Evolutionary conservation across 805 yeast genomes (phyloP).

Genomic region (Zygotorulaspora chibaensis): DNA sequence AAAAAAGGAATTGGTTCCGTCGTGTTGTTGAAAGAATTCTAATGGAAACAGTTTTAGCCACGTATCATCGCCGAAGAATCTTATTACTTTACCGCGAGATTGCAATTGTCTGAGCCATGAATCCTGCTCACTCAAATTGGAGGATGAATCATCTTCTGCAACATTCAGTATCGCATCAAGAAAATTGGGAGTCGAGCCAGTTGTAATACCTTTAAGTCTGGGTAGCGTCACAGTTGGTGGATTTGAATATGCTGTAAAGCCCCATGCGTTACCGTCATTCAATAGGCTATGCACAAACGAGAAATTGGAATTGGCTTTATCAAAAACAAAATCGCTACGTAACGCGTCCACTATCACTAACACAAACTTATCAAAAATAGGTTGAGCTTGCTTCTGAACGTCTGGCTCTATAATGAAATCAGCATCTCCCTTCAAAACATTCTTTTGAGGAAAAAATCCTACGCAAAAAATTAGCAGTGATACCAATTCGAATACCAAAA

Average conservation of each 20-base stretch:
- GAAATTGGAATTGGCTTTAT: conserved; percentile 60
- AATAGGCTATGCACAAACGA: conserved; percentile 59
- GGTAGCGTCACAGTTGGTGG: conserved; percentile 98
- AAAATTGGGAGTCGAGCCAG: conserved; percentile 92
- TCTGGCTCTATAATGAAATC: conserved; percentile 34
- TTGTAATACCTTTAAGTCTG: conserved; percentile 84
- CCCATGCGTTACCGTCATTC: conserved; percentile 65
- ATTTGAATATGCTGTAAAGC: conserved; percentile 85
- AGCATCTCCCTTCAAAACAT: conserved; percentile 60
- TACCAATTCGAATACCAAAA: conserved; percentile 38
- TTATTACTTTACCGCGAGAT: conserved; percentile 40
- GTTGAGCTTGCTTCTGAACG: conserved; percentile 29
- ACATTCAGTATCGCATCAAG: conserved; percentile 91
- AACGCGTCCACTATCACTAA: conserved; percentile 91
- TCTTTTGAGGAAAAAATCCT: conserved; percentile 93
- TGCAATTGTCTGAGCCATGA: conserved; percentile 78
- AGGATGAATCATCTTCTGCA: conserved; percentile 81
- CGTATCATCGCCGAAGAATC: conserved; percentile 96
- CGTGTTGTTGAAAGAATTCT: conserved; percentile 53
- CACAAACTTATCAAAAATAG: conserved; percentile 58
- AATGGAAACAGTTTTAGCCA: conserved; percentile 88
- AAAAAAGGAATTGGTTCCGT: conserved; percentile 90
- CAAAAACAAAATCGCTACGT: conserved; percentile 79
- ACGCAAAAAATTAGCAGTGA: conserved; percentile 62
- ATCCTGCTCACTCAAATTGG: conserved; percentile 66